Conservation (phyloP, 139 green algal genomes). For the Chlorella sp. region DNA sequence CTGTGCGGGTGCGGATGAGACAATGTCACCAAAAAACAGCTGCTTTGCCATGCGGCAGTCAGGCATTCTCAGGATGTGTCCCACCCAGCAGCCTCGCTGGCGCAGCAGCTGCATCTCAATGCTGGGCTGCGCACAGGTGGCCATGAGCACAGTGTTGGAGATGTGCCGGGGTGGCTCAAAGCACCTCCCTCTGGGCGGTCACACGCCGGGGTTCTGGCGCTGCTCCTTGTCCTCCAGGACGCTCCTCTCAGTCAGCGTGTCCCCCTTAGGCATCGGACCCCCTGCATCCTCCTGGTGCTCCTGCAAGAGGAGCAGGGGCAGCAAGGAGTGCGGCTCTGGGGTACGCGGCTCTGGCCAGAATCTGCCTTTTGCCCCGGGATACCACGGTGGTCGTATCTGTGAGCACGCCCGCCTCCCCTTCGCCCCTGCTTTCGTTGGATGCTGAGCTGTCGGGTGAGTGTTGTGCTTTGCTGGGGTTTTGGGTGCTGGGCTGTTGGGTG, state of each 20-base stretch:
- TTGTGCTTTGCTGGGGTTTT: too few relatives aligned
- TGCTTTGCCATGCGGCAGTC: too few relatives aligned
- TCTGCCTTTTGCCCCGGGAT: not conserved
- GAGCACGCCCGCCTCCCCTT: not conserved
- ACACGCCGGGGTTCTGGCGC: not conserved
- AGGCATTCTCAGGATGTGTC: too few relatives aligned
- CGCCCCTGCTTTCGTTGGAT: not conserved
- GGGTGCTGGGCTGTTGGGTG: not conserved
- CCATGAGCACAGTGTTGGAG: too few relatives aligned
- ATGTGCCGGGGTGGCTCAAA: not conserved
- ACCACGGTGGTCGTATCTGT: not conserved
- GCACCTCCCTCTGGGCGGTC: not conserved
- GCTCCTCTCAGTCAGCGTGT: slow-evolving; percentile 8
- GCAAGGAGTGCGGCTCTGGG: not conserved
- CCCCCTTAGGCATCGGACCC: not conserved
- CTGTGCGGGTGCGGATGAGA: too few relatives aligned
- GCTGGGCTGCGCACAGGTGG: too few relatives aligned
- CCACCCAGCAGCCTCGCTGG: too few relatives aligned
- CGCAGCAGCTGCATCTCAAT: too few relatives aligned
- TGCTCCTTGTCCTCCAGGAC: slow-evolving; percentile 1
- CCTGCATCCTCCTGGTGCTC: slow-evolving; percentile 20
- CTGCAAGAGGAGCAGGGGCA: not conserved
- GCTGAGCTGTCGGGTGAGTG: too few relatives aligned
- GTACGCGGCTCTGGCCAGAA: not conserved
- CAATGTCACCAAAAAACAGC: too few relatives aligned